Conservation (phyloP, 1,284 basidiomycete species). For the Cystobasidium sp. region DNA sequence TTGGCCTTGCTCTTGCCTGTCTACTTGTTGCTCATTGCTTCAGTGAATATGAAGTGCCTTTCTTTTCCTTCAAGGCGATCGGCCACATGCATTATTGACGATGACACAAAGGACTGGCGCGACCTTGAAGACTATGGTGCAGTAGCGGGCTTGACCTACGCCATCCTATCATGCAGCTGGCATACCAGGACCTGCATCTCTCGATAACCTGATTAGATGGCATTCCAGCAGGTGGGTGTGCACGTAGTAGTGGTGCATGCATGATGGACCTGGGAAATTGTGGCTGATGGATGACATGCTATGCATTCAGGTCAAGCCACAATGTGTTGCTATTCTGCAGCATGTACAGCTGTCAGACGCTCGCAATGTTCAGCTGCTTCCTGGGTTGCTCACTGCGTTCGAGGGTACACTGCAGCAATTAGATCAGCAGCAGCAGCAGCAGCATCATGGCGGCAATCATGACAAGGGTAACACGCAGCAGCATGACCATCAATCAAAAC, state of each 20-base stretch:
- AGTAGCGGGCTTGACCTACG: no score
- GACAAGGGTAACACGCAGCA: neutral
- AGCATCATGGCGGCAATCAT: neutral
- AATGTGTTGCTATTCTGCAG: conserved; percentile 42
- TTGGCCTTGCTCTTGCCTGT: no score
- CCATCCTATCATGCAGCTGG: neutral
- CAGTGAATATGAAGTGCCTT: no score
- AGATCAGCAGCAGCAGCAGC: neutral
- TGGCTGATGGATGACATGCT: neutral
- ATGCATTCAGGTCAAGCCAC: conserved; percentile 39
- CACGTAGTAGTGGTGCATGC: neutral
- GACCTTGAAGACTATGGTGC: no score
- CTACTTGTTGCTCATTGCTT: no score
- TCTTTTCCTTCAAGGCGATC: no score
- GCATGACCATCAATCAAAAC: neutral
- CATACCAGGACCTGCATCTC: neutral
- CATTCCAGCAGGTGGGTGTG: conserved; percentile 27
- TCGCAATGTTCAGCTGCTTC: conserved; percentile 12
- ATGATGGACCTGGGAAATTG: neutral
- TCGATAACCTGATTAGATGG: conserved; percentile 8
- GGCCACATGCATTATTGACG: no score
- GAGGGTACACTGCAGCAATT: conserved; percentile 10
- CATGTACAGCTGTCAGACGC: conserved; percentile 26
- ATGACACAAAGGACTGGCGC: no score
- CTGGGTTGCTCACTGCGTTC: conserved; percentile 21